Evolutionary conservation across 2,329 filamentous ascomycete species (phyloP).

Genomic region (Moelleriella libera): DNA sequence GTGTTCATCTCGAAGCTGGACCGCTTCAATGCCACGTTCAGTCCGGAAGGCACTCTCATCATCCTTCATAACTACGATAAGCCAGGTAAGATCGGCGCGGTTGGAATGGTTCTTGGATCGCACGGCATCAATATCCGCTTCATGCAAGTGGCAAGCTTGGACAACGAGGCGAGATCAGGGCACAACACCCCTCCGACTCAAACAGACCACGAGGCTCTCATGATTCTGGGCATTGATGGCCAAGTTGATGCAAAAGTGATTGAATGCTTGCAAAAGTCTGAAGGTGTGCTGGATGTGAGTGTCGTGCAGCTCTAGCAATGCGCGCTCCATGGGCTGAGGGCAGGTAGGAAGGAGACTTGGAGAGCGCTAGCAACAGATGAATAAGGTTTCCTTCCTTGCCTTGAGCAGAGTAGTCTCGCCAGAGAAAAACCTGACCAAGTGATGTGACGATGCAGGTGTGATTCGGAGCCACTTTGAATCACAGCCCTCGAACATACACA

Average conservation of each 20-base stretch:
- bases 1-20: conserved; percentile 61
- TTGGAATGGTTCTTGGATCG: conserved; percentile 55
- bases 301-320: conserved; percentile 26
- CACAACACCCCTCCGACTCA: conserved; percentile 7
- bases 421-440: too few species aligned
- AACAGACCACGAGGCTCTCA: conserved; percentile 53
- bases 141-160: conserved; percentile 57
- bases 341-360: neutral
- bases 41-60: conserved; percentile 59
- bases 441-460: too few species aligned
- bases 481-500: too few species aligned
- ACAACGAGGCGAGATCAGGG: conserved; percentile 9
- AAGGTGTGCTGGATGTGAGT: conserved; percentile 42
- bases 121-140: conserved; percentile 66
- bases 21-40: conserved; percentile 60
- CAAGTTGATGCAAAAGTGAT: conserved; percentile 43
- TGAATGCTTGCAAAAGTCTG: conserved; percentile 29
- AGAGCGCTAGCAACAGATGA: neutral
- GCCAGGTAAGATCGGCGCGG: conserved; percentile 69
- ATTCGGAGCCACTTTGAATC: too few species aligned
- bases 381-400: neutral
- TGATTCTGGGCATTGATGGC: conserved; percentile 66
- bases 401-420: too few species aligned
- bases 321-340: neutral
- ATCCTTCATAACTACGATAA: conserved; percentile 71